Conservation (phyloP, 2,329 filamentous ascomycete genomes). For the Helotiales sp. region DNA sequence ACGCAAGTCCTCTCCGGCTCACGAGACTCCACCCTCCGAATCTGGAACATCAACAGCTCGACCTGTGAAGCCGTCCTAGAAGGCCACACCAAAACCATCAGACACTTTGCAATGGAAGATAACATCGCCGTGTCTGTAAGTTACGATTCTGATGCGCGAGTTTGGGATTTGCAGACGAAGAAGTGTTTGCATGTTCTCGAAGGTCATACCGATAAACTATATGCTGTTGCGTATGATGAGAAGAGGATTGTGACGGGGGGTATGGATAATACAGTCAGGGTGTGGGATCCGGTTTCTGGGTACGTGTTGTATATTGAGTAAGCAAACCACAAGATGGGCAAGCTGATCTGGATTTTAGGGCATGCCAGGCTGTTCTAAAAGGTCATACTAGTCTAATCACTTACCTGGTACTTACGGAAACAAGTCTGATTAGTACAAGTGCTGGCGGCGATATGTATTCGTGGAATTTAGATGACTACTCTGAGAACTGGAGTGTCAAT, state of each 20-base stretch:
- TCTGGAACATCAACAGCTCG: constrained; percentile 21
- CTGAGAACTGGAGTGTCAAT: constrained; percentile 61
- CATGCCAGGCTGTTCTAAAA: background rate
- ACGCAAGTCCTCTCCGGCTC: constrained; percentile 14
- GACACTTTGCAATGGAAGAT: constrained; percentile 3
- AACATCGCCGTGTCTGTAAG: constrained; percentile 93
- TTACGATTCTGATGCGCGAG: constrained; percentile 81
- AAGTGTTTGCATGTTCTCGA: constrained; percentile 84
- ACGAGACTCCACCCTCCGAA: constrained; percentile 14
- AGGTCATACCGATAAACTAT: constrained; percentile 96
- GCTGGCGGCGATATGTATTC: constrained; percentile 94
- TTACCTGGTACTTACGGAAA: constrained; percentile 87
- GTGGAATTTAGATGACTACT: constrained; percentile 85
- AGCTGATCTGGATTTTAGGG: background rate
- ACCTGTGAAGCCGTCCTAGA: constrained; percentile 10
- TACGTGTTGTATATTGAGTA: constrained; percentile 44
- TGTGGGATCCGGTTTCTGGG: constrained; percentile 90
- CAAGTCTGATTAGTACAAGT: constrained; percentile 92
- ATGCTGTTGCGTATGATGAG: constrained; percentile 94
- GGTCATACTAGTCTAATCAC: constrained; percentile 49
- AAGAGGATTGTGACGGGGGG: constrained; percentile 89
- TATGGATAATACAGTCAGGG: constrained; percentile 89
- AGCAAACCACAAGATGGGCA: background rate
- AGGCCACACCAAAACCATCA: constrained; percentile 12
- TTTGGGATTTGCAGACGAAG: constrained; percentile 84